These are phyloP conservation scores for Tarenaya hassleriana DNA, from an alignment of 345 rosid genomes.

Conservation along the genomic window DNA sequence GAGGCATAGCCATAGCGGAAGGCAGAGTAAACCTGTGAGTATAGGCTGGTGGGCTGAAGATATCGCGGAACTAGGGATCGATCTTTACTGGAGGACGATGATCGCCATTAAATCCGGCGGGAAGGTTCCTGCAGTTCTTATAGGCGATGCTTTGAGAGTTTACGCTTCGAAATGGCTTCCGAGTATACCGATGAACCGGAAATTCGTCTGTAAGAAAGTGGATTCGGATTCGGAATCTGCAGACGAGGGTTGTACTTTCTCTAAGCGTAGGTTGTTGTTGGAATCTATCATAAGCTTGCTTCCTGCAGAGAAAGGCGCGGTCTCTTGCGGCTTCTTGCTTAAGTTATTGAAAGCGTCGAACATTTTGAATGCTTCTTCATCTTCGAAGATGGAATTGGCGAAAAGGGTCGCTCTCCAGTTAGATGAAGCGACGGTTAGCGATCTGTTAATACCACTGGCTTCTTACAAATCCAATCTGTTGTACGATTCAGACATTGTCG, in stretches of 20 bases:
- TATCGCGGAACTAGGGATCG: conserved; percentile 80
- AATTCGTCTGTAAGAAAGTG: conserved; percentile 27
- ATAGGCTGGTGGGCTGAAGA: conserved; percentile 99
- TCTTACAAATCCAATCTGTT: conserved; percentile 38
- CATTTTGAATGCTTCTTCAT: conserved; percentile 57
- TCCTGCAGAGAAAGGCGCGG: conserved; percentile 72
- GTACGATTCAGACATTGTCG: conserved; percentile 74
- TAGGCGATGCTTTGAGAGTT: conserved; percentile 76
- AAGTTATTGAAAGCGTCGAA: conserved; percentile 81
- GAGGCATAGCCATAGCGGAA: conserved; percentile 45
- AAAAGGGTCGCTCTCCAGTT: conserved; percentile 76
- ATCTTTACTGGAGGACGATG: conserved; percentile 90
- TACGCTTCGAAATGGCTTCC: conserved; percentile 91
- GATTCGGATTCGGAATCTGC: conserved; percentile 68
- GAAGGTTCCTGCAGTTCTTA: conserved; percentile 50
- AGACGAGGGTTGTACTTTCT: conserved; percentile 39
- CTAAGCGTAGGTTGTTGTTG: conserved; percentile 61
- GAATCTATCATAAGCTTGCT: conserved; percentile 84
- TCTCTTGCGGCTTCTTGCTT: conserved; percentile 77
- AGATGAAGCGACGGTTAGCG: conserved; percentile 78
- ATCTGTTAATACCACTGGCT: conserved; percentile 66
- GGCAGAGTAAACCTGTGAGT: conserved; percentile 32
- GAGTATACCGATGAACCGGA: conserved; percentile 40
- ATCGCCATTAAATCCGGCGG: conserved; percentile 80
- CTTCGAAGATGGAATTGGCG: conserved; percentile 75